Base-by-base conservation (phyloP, 2,329 filamentous ascomycete genomes). In the Cladosporium sp. region DNA sequence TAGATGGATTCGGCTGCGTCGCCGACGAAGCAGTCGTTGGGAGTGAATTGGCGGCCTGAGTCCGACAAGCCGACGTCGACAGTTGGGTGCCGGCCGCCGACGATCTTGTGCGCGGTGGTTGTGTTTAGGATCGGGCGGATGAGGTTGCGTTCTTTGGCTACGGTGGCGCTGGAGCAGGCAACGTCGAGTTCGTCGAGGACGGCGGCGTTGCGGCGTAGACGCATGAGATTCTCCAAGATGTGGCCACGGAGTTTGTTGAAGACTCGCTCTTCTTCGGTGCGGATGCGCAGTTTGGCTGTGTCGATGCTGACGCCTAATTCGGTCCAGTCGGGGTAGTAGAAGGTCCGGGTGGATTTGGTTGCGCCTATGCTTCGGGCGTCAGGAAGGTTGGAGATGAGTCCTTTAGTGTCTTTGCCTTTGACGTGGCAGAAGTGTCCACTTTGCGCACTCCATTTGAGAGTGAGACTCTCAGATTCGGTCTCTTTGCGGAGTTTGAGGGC, bases 181-280 rank as follows among this genome's bases (percentile, higher is more conserved):
- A 99, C 88, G 73, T 99, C 94, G 8, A 99, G 83, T 72, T 97
- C 92, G 70, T 97, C 93, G 19, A 99, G 83, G 1, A 96, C 88
- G n/a, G 85, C 82, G 10, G 93, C 92, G 72, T 97, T 97, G 58
- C 89, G 88, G 5, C 94, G 87, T 13, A 99, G 83, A 66, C 88
- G 90, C 61, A 97, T 85, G 3, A 99, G 82, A 65, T 92, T 93
- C 47, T 83, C 75, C 3, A 97, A 85, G 0, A 97, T 91, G 51
- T 83, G 79, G 60, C 86, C 83, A 28, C 93, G 88, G 8, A 99
- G 79, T 4, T 80, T 75, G 57, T 84, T 79, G 65, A 97, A 91
- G 7, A 99, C 87, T 44, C 83, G 81, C 66, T 91, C 84, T 74
- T 99, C 94, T 72, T 97, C 94, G 58, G 82, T 80, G 36, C 90